A percentile compares a stretch with the other conserved stretches of the same genome.
Evolutionary conservation across 1,139 yeast species (phyloP).

Genomic region (Candida albicans): DNA sequence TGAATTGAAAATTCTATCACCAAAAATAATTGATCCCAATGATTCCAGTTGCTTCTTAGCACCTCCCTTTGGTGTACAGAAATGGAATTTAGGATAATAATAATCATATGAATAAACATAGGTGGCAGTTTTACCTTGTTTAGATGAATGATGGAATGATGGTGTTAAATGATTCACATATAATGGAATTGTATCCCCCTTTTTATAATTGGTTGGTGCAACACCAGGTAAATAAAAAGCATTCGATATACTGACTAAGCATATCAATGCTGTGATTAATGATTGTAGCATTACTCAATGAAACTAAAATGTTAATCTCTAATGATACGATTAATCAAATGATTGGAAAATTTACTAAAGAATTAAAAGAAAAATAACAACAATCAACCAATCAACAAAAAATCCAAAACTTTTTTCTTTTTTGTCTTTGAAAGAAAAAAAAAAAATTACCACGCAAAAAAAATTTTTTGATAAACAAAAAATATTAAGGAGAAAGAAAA

Average conservation of each 20-base stretch:
- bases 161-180: slow-evolving; percentile 91
- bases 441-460: too few relatives aligned
- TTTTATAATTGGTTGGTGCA: slow-evolving; percentile 83
- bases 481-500: too few relatives aligned
- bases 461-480: too few relatives aligned
- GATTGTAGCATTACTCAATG: slow-evolving; percentile 13
- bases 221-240: slow-evolving; percentile 94
- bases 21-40: slow-evolving; percentile 88
- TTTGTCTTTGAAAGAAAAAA: too few relatives aligned
- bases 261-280: slow-evolving; percentile 19
- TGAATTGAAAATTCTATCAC: slow-evolving; percentile 92
- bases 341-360: too few relatives aligned
- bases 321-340: too few relatives aligned
- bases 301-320: too few relatives aligned
- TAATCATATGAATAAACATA: slow-evolving; percentile 79
- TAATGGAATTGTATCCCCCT: slow-evolving; percentile 71
- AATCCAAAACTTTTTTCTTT: too few relatives aligned
- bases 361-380: too few relatives aligned
- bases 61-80: slow-evolving; percentile 74
- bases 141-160: slow-evolving; percentile 51
- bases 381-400: too few relatives aligned
- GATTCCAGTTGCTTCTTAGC: slow-evolving; percentile 82
- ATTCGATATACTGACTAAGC: slow-evolving; percentile 23
- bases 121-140: slow-evolving; percentile 38
- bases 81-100: slow-evolving; percentile 79